phyloP scores from a whole-genome alignment of 176 grass and related monocot species.

The Ensete glaucum region DNA sequence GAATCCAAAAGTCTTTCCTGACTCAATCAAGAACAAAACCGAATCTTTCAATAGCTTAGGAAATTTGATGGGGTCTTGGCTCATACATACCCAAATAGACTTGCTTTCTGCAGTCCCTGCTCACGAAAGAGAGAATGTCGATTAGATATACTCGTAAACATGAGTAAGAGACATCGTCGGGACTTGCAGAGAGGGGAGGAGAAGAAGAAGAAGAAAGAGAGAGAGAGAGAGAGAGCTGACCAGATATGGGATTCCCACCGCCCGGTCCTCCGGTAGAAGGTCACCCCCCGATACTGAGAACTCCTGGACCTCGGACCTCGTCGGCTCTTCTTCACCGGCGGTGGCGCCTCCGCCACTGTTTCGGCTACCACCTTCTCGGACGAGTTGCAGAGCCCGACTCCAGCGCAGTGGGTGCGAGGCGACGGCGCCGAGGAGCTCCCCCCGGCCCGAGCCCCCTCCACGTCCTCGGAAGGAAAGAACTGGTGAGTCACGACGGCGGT shows the following conservation, averaged over 20 bases:
- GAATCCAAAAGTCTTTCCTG: too few relatives aligned
- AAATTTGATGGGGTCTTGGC: background rate
- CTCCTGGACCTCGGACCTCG: conserved; percentile 54
- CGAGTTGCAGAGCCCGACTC: background rate
- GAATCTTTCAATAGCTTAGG: background rate
- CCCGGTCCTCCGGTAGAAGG: conserved; percentile 65
- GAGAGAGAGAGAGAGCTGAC: conserved; percentile 6
- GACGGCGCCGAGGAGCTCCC: background rate
- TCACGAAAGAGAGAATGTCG: background rate
- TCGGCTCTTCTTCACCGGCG: conserved; percentile 35
- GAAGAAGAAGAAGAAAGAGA: background rate
- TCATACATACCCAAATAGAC: conserved; percentile 55
- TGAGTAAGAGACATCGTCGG: background rate
- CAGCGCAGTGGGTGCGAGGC: background rate
- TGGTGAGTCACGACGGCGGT: conserved; percentile 35
- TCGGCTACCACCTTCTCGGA: background rate
- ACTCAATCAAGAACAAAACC: too few relatives aligned
- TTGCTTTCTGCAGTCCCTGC: conserved; percentile 64
- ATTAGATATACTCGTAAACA: background rate
- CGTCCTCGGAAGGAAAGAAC: conserved; percentile 32
- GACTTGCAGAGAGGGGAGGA: background rate
- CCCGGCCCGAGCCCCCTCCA: background rate
- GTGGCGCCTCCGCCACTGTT: conserved; percentile 8
- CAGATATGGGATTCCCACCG: conserved; percentile 65
- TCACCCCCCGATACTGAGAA: conserved; percentile 71